Evolutionary conservation across 257 asterid species (phyloP).

Genomic region (Nicotiana knightiana): DNA sequence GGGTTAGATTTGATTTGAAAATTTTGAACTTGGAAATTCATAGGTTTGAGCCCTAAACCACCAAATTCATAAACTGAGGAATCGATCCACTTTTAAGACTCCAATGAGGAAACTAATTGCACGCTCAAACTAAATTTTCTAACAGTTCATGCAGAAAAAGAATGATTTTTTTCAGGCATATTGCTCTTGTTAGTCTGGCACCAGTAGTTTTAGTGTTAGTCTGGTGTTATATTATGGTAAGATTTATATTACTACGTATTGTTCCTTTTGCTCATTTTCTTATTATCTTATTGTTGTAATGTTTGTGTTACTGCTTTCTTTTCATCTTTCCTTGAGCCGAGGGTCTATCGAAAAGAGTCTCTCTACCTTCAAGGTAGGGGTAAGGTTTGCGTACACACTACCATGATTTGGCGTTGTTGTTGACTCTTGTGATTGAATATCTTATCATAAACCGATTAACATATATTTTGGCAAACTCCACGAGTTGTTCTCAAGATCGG

Average conservation of each 20-base stretch:
- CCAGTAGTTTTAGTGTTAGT: too few species aligned
- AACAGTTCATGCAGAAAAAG: not conserved
- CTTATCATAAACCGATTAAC: not conserved
- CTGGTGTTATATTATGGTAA: too few species aligned
- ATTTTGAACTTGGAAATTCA: not conserved
- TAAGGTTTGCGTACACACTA: too few species aligned
- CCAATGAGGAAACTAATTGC: not conserved
- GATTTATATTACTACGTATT: too few species aligned
- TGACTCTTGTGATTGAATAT: constrained; percentile 2
- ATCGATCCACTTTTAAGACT: not conserved
- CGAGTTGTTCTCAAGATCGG: not conserved
- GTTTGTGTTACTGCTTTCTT: too few species aligned
- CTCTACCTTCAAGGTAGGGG: too few species aligned
- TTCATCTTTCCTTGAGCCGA: too few species aligned
- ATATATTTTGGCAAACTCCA: not conserved
- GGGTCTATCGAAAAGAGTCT: too few species aligned
- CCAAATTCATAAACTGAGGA: not conserved
- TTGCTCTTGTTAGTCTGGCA: too few species aligned
- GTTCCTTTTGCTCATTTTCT: too few species aligned
- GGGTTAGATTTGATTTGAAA: not conserved
- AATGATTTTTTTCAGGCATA: not conserved
- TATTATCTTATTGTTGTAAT: too few species aligned
- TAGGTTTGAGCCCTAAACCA: not conserved
- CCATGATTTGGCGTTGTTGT: too few species aligned
- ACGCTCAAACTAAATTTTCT: not conserved